Evolutionary conservation across 2,329 filamentous ascomycete species (phyloP), one percentile per base, ranked within the genome.

Genomic region (Graphilbum ipis-grandicollis): DNA sequence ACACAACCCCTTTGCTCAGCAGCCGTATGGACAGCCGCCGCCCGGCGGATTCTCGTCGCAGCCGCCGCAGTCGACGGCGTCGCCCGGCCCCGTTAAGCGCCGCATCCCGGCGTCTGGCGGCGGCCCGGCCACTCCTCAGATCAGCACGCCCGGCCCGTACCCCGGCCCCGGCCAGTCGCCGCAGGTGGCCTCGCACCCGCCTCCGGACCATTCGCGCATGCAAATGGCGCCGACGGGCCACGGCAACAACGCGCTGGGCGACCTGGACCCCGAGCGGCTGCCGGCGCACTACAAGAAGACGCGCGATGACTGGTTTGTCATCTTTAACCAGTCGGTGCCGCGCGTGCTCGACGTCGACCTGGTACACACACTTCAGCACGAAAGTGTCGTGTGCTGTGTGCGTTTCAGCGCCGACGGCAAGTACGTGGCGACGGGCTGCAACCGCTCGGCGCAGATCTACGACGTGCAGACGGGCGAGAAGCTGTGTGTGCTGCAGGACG

Each of bases 401-500:
- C 74, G 90, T 40, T 98, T 98, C 65, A 96, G 88, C 54, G 74
- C 81, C 38, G 90, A 98, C 52, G 90, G 90, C 47, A 86, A 93
- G 52, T 94, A 83, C 48, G 81, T 98, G 38, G 90, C 90, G 8
- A 98, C 90, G 5, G 90, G 90, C 31, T 96, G 90, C 66, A 98
- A 98, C 58, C 70, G 86, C 44, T 93, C 85, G n/a, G 90, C 90
- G n/a, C 88, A 96, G 58, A 98, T 98, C 49, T 98, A 90, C 56
- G 90, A 98, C 46, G 88, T 96, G 31, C 68, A 74, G 49, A 80
- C 74, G 14, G 90, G 90, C 39, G 74, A 83, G 47, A 90, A 88
- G 55, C 75, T 96, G 37, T 90, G 83, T 46, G 79, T 90, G 41
- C 65, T 96, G 25, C 84, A 93, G 56, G 90, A 98, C 49, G 80